Evolutionary conservation across 2,329 filamentous ascomycete species (phyloP), one percentile per base, ranked within the genome.

Genomic region (Fusarium beomiforme): DNA sequence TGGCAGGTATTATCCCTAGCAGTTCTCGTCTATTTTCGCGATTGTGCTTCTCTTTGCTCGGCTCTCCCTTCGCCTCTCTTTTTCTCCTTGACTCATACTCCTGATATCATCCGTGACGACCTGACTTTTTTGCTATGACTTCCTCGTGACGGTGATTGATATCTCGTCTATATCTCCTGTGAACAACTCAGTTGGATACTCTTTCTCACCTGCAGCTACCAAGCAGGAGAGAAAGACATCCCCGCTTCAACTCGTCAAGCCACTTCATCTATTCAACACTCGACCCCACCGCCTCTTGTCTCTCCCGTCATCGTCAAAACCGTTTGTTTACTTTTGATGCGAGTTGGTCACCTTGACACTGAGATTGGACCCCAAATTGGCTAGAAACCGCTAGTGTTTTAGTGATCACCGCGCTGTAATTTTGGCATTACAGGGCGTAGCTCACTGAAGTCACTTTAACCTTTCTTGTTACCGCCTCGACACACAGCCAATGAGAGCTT

Each of bases 401-500:
- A 64, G 70, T 60, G 69, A 69, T 59, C 46, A 58, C 17, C 47
- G 46, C 59, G 34, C 64, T 68, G 49, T 6, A 26, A 37, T 56
- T 49, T 41, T 36, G 23, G 44, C 37, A 41, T 34, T 50, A 54
- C 49, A 67, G 63, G 42, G 41, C 49, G 42, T n/a, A 36, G 31
- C 54, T 34, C 62, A 47, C 64, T 66, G 54, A 60, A 49, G 50
- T 61, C 60, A 68, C 70, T 73, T 65, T 64, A 64, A 71, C 64
- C 62, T 65, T 60, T 71, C 64, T 56, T 57, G 59, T 60, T 69
- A 51, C 63, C 64, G 50, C 67, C 54, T 60, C 56, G 13, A 37
- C 59, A 39, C 23, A 23, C 36, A 46, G 56, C 74, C 74, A 76
- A 71, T 76, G 66, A 76, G 56, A 70, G 58, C 23, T 57, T 61